Evolutionary conservation across 495 filamentous ascomycete genomes (phyloP).

Genomic region (Terfezia boudieri): DNA sequence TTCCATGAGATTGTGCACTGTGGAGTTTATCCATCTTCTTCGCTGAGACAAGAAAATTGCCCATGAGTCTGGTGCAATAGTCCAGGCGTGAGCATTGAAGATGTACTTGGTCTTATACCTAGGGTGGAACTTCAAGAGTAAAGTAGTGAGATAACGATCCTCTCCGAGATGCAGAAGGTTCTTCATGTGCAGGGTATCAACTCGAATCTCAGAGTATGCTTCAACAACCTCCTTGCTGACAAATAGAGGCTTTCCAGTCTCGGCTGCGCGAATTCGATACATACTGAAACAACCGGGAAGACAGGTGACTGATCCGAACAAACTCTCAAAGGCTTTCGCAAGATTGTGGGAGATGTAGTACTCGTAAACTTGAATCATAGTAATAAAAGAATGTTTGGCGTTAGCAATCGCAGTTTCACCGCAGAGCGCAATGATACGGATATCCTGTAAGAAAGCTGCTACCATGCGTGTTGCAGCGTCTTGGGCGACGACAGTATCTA

Average conservation of each 20-base stretch:
- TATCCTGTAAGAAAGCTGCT: constrained; percentile 73
- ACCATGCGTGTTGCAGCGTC: constrained; percentile 90
- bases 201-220: constrained; percentile 68
- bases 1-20: constrained; percentile 92
- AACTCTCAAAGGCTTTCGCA: constrained; percentile 91
- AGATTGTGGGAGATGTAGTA: constrained; percentile 97
- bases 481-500: constrained; percentile 71
- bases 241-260: constrained; percentile 85
- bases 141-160: constrained; percentile 86
- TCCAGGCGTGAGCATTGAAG: constrained; percentile 79
- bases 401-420: constrained; percentile 89
- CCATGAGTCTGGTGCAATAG: constrained; percentile 85
- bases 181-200: constrained; percentile 98
- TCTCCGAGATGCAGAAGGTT: constrained; percentile 88
- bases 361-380: constrained; percentile 99
- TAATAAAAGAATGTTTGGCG: constrained; percentile 74
- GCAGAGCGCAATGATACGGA: constrained; percentile 74
- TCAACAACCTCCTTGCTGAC: constrained; percentile 80
- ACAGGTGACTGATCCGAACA: constrained; percentile 95
- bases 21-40: constrained; percentile 98
- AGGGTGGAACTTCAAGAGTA: constrained; percentile 78
- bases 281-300: constrained; percentile 95
- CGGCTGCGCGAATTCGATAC: constrained; percentile 87
- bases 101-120: constrained; percentile 98
- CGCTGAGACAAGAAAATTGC: constrained; percentile 89